phyloP scores from a whole-genome alignment of 495 filamentous ascomycete species.

The Daldinia concentrica region DNA sequence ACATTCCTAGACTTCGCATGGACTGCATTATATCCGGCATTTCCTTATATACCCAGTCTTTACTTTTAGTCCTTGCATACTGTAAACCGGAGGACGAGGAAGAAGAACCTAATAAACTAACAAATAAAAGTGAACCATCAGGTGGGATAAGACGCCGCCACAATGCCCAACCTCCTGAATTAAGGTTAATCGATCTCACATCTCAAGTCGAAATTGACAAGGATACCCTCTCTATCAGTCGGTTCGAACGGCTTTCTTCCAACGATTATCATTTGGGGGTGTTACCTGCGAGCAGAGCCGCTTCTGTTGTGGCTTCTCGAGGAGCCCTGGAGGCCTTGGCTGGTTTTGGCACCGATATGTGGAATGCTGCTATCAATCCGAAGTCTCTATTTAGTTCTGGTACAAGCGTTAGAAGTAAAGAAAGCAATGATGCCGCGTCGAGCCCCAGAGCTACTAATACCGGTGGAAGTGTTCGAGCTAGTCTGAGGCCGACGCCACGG shows the following conservation, averaged over 20 bases:
- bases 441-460: slow-evolving; percentile 42
- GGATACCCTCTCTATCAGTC: slow-evolving; percentile 81
- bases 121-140: slow-evolving; percentile 59
- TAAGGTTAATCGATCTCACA: slow-evolving; percentile 87
- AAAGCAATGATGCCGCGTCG: slow-evolving; percentile 62
- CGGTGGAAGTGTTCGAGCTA: slow-evolving; percentile 43
- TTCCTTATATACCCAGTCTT: slow-evolving; percentile 91
- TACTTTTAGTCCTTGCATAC: slow-evolving; percentile 90
- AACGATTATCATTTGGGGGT: slow-evolving; percentile 92
- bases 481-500: slow-evolving; percentile 14
- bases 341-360: slow-evolving; percentile 67
- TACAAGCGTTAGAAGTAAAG: slow-evolving; percentile 80
- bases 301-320: slow-evolving; percentile 66
- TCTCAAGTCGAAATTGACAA: slow-evolving; percentile 80
- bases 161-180: slow-evolving; percentile 83
- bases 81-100: slow-evolving; percentile 74
- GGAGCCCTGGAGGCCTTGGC: slow-evolving; percentile 73
- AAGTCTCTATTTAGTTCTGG: slow-evolving; percentile 84
- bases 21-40: slow-evolving; percentile 98
- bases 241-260: slow-evolving; percentile 85
- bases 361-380: slow-evolving; percentile 87
- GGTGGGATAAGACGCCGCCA: slow-evolving; percentile 71
- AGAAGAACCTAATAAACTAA: slow-evolving; percentile 40
- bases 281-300: slow-evolving; percentile 74
- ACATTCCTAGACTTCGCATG: slow-evolving; percentile 77